Evolutionary conservation across 1,139 yeast genomes (phyloP).

Genomic region (Trichomonascaceae sp.): DNA sequence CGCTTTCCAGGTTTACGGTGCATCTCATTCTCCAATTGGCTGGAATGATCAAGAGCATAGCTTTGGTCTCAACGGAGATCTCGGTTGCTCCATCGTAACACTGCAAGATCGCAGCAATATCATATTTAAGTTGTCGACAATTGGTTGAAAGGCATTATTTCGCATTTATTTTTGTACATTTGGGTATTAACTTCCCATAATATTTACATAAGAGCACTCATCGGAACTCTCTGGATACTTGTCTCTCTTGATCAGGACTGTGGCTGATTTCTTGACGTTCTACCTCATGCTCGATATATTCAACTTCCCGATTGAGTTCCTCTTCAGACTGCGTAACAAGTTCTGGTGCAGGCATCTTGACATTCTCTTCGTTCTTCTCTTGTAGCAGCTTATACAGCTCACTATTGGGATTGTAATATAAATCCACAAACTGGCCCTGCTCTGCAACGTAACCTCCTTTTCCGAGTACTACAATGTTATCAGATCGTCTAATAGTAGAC

Average conservation of each 20-base stretch:
- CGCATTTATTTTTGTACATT: not conserved
- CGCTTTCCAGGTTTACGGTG: slow-evolving; percentile 24
- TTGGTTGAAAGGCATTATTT: not conserved
- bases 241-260: slow-evolving; percentile 16
- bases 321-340: slow-evolving; percentile 7
- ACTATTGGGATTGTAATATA: slow-evolving; percentile 58
- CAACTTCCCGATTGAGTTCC: slow-evolving; percentile 5
- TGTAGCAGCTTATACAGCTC: slow-evolving; percentile 60
- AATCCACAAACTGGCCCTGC: slow-evolving; percentile 63
- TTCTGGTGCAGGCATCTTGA: slow-evolving; percentile 2
- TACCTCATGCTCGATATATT: slow-evolving; percentile 15
- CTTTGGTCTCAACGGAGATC: slow-evolving; percentile 22
- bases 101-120: slow-evolving; percentile 8
- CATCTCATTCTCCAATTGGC: slow-evolving; percentile 27
- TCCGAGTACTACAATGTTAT: slow-evolving; percentile 73
- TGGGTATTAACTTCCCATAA: not conserved
- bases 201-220: not conserved
- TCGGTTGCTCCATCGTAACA: slow-evolving; percentile 21
- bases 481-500: slow-evolving; percentile 82
- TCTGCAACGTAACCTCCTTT: slow-evolving; percentile 77
- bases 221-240: slow-evolving; percentile 9
- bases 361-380: slow-evolving; percentile 33
- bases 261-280: slow-evolving; percentile 17
- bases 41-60: slow-evolving; percentile 27
- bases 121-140: slow-evolving; percentile 13